Percentiles rank a stretch among this genome's conserved stretches.
These are phyloP conservation scores for Apophysomyces elegans DNA, from an alignment of 371 early-diverging fungal genomes.

Conservation along the genomic window DNA sequence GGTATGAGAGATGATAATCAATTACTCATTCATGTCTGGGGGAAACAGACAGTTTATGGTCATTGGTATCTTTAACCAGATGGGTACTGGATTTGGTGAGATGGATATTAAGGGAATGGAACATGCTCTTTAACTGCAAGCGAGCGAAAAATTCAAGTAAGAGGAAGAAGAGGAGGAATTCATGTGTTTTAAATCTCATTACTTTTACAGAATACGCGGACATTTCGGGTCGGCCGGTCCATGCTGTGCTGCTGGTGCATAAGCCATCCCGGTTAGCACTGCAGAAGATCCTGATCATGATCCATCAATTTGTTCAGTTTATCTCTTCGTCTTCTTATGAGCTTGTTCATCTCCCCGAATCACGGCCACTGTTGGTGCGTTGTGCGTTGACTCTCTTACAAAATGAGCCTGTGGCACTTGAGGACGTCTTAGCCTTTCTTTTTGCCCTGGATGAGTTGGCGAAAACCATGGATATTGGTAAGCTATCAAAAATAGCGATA, in stretches of 20 bases:
- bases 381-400: slow-evolving; percentile 28
- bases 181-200: too few relatives aligned
- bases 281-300: slow-evolving; percentile 28
- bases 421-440: slow-evolving; percentile 35
- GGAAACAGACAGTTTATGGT: slow-evolving; percentile 41
- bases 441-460: slow-evolving; percentile 25
- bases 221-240: slow-evolving; percentile 28
- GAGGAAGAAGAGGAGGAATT: not conserved
- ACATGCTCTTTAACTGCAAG: slow-evolving; percentile 36
- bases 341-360: slow-evolving; percentile 31
- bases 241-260: slow-evolving; percentile 42
- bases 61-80: slow-evolving; percentile 35
- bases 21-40: too few relatives aligned
- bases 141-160: slow-evolving; percentile 35
- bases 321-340: slow-evolving; percentile 29
- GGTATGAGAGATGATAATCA: too few relatives aligned
- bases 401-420: slow-evolving; percentile 30
- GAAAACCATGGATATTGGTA: not conserved
- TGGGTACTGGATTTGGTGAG: slow-evolving; percentile 43
- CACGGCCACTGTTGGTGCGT: slow-evolving; percentile 29
- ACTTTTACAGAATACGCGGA: slow-evolving; percentile 16
- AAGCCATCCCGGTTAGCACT: slow-evolving; percentile 29
- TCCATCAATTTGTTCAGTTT: slow-evolving; percentile 40
- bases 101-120: slow-evolving; percentile 46
- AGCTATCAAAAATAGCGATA: not conserved